These are phyloP conservation scores for Phalaenopsis hybrid DNA, from an alignment of 116 monocot species.

Conservation along the genomic window DNA sequence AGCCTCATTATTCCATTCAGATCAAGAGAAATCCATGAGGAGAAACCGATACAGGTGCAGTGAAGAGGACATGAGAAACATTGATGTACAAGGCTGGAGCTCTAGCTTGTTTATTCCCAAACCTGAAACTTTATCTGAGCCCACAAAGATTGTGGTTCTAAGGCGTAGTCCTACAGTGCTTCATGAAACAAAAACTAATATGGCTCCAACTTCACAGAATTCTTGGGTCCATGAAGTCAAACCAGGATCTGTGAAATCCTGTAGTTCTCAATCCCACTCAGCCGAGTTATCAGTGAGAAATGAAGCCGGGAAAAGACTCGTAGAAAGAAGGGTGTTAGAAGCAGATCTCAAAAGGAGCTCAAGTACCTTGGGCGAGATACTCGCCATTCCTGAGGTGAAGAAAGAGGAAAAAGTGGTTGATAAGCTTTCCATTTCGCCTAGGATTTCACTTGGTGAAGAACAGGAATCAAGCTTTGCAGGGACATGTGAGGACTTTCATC, in stretches of 20 bases:
- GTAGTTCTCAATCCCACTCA: slow-evolving; percentile 15
- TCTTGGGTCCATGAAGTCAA: slow-evolving; percentile 20
- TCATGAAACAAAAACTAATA: slow-evolving; percentile 12
- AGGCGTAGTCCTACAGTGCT: slow-evolving; percentile 21
- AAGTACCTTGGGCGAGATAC: slow-evolving; percentile 53
- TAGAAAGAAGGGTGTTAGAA: slow-evolving; percentile 32
- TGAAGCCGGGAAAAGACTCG: slow-evolving; percentile 42
- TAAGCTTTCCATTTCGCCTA: slow-evolving; percentile 5
- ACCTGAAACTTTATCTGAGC: slow-evolving; percentile 16
- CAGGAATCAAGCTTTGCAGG: background rate
- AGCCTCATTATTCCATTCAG: slow-evolving; percentile 17
- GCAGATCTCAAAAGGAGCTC: slow-evolving; percentile 6
- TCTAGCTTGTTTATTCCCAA: slow-evolving; percentile 8
- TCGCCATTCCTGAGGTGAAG: slow-evolving; percentile 29
- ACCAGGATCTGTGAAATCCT: slow-evolving; percentile 25
- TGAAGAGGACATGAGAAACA: slow-evolving; percentile 2
- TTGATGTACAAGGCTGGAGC: background rate
- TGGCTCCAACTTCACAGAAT: slow-evolving; percentile 16
- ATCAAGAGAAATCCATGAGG: background rate
- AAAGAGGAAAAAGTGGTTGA: slow-evolving; percentile 15
- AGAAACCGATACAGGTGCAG: background rate
- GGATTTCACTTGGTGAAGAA: background rate
- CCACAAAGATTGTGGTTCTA: slow-evolving; percentile 44
- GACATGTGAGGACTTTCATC: background rate
- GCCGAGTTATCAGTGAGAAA: slow-evolving; percentile 27